Percentiles rank a stretch among this genome's conserved stretches.
phyloP scores from a whole-genome alignment of 805 yeast species.

The Saturnispora hagleri region DNA sequence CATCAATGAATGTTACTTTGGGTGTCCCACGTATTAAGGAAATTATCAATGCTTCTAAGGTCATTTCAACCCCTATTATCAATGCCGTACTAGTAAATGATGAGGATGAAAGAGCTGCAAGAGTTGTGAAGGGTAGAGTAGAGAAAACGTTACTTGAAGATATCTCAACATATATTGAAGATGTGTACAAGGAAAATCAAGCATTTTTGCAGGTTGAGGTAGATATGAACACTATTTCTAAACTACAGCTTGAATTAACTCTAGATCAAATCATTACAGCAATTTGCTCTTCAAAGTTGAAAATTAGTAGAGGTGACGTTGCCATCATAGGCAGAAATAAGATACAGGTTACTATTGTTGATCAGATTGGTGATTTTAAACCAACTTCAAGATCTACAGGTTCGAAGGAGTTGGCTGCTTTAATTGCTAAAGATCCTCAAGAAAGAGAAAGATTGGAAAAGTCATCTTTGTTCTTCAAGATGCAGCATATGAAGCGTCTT shows the following conservation, averaged over 20 bases:
- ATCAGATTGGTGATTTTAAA: slow-evolving; percentile 31
- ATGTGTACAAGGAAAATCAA: slow-evolving; percentile 74
- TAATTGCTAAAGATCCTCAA: slow-evolving; percentile 28
- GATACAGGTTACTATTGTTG: slow-evolving; percentile 55
- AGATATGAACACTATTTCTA: slow-evolving; percentile 78
- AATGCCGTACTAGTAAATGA: slow-evolving; percentile 90
- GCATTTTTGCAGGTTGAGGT: slow-evolving; percentile 75
- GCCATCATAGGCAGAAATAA: slow-evolving; percentile 54
- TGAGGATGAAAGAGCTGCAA: slow-evolving; percentile 92
- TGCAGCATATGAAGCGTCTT: slow-evolving; percentile 81
- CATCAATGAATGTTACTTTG: slow-evolving; percentile 95
- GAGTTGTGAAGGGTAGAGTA: slow-evolving; percentile 95
- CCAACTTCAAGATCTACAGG: slow-evolving; percentile 34
- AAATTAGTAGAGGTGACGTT: slow-evolving; percentile 67
- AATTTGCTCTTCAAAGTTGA: slow-evolving; percentile 72
- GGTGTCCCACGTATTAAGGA: slow-evolving; percentile 99
- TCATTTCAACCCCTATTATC: slow-evolving; percentile 92
- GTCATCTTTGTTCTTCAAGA: slow-evolving; percentile 66
- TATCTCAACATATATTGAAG: slow-evolving; percentile 83
- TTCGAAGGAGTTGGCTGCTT: slow-evolving; percentile 24
- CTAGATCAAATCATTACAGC: slow-evolving; percentile 83
- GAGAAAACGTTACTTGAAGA: slow-evolving; percentile 87
- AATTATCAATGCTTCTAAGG: slow-evolving; percentile 93
- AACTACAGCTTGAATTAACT: slow-evolving; percentile 79
- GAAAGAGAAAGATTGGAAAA: slow-evolving; percentile 29